Base-by-base conservation (phyloP, 2,329 filamentous ascomycete species). In the Colletotrichum limetticola region DNA sequence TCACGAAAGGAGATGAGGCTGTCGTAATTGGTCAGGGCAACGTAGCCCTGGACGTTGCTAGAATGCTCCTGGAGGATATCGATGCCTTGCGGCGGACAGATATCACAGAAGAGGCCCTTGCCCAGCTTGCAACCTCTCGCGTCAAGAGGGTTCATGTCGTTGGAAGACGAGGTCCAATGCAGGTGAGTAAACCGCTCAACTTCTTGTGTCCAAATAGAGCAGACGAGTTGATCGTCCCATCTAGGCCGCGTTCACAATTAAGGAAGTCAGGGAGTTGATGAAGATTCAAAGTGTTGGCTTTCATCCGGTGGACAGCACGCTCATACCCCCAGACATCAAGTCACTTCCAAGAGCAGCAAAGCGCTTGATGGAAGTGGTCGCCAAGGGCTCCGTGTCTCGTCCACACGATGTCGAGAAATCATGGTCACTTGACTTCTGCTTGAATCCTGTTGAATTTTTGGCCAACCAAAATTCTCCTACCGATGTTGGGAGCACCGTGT, bases 21-120 rank as follows among this genome's bases (percentile, higher is more conserved):
- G 91, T 98, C 37, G 88, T 99, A 60, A 91, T 99, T 75, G 97
- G 97, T 2, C 96, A 99, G 79, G 97, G 97, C 19, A 99, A 99
- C 82, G 97, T 99, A 9, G 97, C 97, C 0, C 86, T 99, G 60
- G 97, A 99, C 81, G 94, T 99, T 19, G 95, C 96, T 1, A 90
- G 97, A 30, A 96, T 97, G 78, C 85, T 99, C 5, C 86, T 99
- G 16, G 91, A 93, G 65, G 90, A 94, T 74, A 85, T 97, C 1
- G 91, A 96, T 77, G 84, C 88, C 26, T 85, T 99, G 58, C 87
- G 90, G 7, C 92, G 91, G 78, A 98, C 97, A 0, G 97, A 99
- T 80, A 98, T 99, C 60, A 92, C 95, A 1, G 93, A 95, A 74
- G 89, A 94, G 77, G 97, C 97, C 1, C 82, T 98, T 16, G 91